Conservation (phyloP, 768 basidiomycete species). For the Hemileccinum rubropunctum region DNA sequence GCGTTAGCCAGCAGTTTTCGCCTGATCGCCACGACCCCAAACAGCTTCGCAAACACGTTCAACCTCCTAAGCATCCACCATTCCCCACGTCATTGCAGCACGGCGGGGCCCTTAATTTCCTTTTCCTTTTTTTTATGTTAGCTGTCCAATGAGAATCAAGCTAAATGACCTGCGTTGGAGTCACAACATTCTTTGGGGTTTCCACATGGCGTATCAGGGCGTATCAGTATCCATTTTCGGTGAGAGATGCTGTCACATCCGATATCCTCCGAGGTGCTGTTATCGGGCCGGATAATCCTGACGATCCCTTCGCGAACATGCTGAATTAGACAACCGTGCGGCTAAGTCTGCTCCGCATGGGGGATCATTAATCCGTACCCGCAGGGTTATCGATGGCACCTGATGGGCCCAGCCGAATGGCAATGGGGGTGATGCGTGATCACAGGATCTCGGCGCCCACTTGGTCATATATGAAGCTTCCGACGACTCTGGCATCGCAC, state of each 20-base stretch:
- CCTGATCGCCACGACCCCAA: too few species aligned
- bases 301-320: conserved; percentile 32
- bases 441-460: conserved; percentile 15
- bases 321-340: conserved; percentile 17
- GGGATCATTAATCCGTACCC: conserved; percentile 24
- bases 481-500: conserved; percentile 16
- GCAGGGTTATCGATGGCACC: conserved; percentile 23
- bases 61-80: too few species aligned
- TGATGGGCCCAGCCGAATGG: conserved; percentile 9
- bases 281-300: conserved; percentile 29
- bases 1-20: conserved; percentile 10
- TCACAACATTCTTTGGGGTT: conserved; percentile 10
- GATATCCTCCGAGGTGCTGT: conserved; percentile 23
- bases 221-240: conserved; percentile 16
- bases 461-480: conserved; percentile 5
- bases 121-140: neutral
- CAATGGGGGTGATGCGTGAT: conserved; percentile 11
- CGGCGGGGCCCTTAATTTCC: conserved; percentile 18
- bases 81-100: too few species aligned
- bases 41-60: too few species aligned
- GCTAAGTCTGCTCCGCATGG: conserved; percentile 18
- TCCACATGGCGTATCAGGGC: conserved; percentile 26
- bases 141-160: neutral
- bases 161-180: too few species aligned
- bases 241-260: conserved; percentile 19